Evolutionary conservation across 352 stramenopile species (phyloP).

Genomic region (Blastocystis sp.): DNA sequence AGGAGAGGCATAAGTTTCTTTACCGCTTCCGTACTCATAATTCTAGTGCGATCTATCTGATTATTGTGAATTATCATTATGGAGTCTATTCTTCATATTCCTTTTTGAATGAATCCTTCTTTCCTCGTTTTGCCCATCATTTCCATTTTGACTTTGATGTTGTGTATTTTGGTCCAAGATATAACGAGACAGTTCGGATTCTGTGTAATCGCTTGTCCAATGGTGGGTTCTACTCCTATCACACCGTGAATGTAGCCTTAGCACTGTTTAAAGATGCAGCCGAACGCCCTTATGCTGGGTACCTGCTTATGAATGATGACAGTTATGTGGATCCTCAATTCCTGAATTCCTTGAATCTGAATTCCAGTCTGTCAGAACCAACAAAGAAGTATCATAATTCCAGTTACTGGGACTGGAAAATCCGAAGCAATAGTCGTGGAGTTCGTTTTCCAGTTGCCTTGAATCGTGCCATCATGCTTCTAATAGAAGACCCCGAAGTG

Average conservation of each 20-base stretch:
- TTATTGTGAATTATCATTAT: constrained; percentile 45
- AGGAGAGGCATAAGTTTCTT: too few relatives aligned
- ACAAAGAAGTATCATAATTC: neutral
- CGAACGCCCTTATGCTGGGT: neutral
- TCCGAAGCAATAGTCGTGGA: neutral
- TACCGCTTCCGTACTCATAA: too few relatives aligned
- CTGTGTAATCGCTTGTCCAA: neutral
- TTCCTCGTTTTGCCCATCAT: neutral
- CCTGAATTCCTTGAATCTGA: neutral
- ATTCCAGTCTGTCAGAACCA: neutral
- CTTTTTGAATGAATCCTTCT: neutral
- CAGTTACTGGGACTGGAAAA: neutral
- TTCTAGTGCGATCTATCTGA: neutral
- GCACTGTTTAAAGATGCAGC: neutral
- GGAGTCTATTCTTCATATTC: neutral
- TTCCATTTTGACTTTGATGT: constrained; percentile 32
- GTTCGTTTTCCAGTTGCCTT: neutral
- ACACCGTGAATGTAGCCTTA: neutral
- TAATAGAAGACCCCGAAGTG: neutral
- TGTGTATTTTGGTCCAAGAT: neutral
- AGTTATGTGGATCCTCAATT: constrained; percentile 10
- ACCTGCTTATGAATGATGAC: constrained; percentile 6
- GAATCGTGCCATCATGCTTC: neutral
- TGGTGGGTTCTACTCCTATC: neutral
- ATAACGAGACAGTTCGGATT: neutral